Conservation (phyloP, 2,329 filamentous ascomycete species). For the Xylaria sp. region DNA sequence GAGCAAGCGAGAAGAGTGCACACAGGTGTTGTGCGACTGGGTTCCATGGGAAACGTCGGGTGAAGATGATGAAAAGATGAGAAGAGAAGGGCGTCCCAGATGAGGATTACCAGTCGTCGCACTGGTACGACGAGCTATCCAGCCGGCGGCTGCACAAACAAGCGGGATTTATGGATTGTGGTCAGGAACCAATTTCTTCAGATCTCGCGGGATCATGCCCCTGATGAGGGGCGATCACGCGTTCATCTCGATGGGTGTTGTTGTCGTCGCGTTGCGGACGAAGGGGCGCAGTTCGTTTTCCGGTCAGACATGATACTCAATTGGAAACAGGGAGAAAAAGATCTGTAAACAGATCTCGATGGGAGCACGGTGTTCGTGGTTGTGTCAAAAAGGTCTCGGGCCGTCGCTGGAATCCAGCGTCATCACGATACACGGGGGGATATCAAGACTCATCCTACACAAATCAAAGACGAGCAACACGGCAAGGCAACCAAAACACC, state of each 20-base stretch:
- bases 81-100: constrained; percentile 4
- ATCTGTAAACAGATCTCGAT: not conserved
- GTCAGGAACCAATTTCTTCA: not conserved
- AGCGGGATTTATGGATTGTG: constrained; percentile 1
- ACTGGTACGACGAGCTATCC: constrained; percentile 11
- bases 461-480: not conserved
- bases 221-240: not conserved
- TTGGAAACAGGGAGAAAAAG: not conserved
- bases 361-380: not conserved
- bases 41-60: constrained; percentile 8
- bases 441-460: no score
- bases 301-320: not conserved
- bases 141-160: constrained; percentile 11
- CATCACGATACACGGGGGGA: not conserved
- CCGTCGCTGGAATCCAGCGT: not conserved
- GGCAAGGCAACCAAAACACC: no score
- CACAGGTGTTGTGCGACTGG: constrained; percentile 7
- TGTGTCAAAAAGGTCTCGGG: constrained; percentile 6
- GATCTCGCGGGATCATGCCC: constrained; percentile 4
- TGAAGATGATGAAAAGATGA: not conserved
- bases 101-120: constrained; percentile 4
- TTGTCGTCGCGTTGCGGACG: not conserved
- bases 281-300: not conserved
- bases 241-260: not conserved
- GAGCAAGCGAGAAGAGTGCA: not conserved